Conservation (phyloP, 2,329 filamentous ascomycete species). For the Blastomyces silverae region DNA sequence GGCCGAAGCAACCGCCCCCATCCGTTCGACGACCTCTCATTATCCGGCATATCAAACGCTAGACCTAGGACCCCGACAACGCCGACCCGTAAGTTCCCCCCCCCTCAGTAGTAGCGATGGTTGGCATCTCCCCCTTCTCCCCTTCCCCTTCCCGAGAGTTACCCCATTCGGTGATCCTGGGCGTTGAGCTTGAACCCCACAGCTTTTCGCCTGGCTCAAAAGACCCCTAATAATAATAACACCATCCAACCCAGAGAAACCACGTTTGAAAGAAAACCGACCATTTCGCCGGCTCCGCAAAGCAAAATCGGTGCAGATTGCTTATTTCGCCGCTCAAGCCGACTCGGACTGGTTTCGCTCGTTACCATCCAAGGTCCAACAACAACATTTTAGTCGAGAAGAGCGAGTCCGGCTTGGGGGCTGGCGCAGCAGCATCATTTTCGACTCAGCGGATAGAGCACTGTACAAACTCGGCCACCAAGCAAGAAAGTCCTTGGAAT, state of each 20-base stretch:
- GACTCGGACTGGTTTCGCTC: slow-evolving; percentile 63
- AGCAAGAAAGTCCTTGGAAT: slow-evolving; percentile 29
- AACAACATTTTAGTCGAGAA: slow-evolving; percentile 62
- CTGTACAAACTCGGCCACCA: slow-evolving; percentile 45
- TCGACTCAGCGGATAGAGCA: slow-evolving; percentile 55
- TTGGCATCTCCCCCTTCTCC: not conserved
- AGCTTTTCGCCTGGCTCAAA: not conserved
- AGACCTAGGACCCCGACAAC: not conserved
- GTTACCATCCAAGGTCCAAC: slow-evolving; percentile 65
- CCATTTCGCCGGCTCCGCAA: slow-evolving; percentile 30
- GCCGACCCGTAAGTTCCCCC: slow-evolving; percentile 10
- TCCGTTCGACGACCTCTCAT: slow-evolving; percentile 9
- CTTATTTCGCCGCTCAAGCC: slow-evolving; percentile 42
- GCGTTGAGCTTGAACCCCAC: slow-evolving; percentile 6
- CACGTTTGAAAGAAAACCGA: slow-evolving; percentile 10
- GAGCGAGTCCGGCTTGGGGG: slow-evolving; percentile 57
- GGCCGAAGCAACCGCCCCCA: slow-evolving; percentile 22
- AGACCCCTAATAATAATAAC: not conserved
- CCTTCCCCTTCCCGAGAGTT: not conserved
- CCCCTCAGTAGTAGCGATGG: not conserved
- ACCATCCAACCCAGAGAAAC: not conserved
- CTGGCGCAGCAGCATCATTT: slow-evolving; percentile 48
- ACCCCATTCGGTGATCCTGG: slow-evolving; percentile 4
- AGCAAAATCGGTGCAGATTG: slow-evolving; percentile 33
- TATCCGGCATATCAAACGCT: slow-evolving; percentile 6